These are phyloP conservation scores for Penicillium sp. DNA, from an alignment of 2,329 filamentous ascomycete genomes.

Conservation along the genomic window DNA sequence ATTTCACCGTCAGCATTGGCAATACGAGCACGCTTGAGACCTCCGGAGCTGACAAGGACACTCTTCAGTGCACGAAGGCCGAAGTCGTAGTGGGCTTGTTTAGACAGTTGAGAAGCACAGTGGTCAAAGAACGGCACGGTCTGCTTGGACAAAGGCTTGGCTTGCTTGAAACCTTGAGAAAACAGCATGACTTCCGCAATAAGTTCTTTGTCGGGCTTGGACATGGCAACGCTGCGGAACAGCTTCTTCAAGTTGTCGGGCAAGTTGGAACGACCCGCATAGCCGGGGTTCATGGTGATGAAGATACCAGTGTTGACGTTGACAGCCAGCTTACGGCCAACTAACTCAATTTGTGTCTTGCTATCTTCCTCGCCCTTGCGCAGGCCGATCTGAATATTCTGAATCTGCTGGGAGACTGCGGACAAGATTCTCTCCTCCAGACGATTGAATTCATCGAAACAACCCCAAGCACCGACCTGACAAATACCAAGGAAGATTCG, in stretches of 20 bases:
- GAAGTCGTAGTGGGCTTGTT: conserved; percentile 99
- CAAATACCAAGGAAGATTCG: conserved; percentile 99
- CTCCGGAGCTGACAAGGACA: conserved; percentile 95
- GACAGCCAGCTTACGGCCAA: conserved; percentile 84
- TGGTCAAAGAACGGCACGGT: conserved; percentile 98
- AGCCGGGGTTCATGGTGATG: conserved; percentile 99
- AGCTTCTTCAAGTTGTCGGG: conserved; percentile 99
- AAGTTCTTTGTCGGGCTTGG: conserved; percentile 97
- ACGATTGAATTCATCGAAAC: conserved; percentile 99
- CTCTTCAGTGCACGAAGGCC: conserved; percentile 97
- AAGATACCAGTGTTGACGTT: conserved; percentile 96
- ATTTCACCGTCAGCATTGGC: conserved; percentile 56
- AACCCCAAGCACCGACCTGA: conserved; percentile 98
- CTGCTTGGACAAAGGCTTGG: conserved; percentile 88
- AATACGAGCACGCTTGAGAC: conserved; percentile 79
- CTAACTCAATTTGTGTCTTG: conserved; percentile 86
- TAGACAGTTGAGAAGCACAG: conserved; percentile 76
- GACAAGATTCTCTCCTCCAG: conserved; percentile 96
- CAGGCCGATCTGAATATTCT: conserved; percentile 96
- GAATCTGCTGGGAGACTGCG: conserved; percentile 97
- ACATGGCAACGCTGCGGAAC: conserved; percentile 99
- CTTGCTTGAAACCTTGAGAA: conserved; percentile 97
- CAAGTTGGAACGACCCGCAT: conserved; percentile 94
- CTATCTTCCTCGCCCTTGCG: conserved; percentile 79
- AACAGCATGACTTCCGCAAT: conserved; percentile 99